Evolutionary conservation across 345 rosid species (phyloP), one percentile per base, ranked within the genome.

Genomic region (Eucalyptus virginea): DNA sequence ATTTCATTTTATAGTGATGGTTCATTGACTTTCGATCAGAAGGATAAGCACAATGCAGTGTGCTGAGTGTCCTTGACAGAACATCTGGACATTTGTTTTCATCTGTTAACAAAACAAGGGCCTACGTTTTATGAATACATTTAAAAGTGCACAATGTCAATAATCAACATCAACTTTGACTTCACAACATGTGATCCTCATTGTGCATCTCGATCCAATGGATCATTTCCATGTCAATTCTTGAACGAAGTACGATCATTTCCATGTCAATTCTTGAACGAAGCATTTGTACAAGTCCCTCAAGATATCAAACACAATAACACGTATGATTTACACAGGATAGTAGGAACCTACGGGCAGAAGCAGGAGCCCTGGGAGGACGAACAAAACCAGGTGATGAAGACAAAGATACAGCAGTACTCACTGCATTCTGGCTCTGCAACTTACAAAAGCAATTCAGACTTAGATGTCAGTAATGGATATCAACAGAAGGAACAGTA

Each of bases 311-410:
- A 58, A 89, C 17, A 51, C 52, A 32, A 56, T n/a, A 88, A 90
- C 83, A 77, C 45, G 9, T 40, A 4, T 40, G 47, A 77, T 37
- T 77, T 77, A 77, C 40, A 77, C 47, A 77, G 81, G 11, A 69
- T 88, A 60, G 13, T 52, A 89, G 88, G 87, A 91, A 87, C 88
- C 93, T 96, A 98, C 99, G 96, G 30, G 99, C 94, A 32, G 99
- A 96, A 89, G 98, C 88, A 90, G 91, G 95, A 85, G 88, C 97
- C 65, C 99, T 94, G 58, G 96, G 44, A 65, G 97, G 93, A 87
- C 96, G 98, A 91, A 89, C 89, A 91, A 95, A 94, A 90, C 97
- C 96, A 89, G 95, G 91, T 42, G 96, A 92, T 88, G 94, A 90
- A 81, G 97, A 91, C 85, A 94, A 89, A 89, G 96, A 67, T 87